Conservation (phyloP, 345 rosid species). For the Erysimum cheiranthoides region DNA sequence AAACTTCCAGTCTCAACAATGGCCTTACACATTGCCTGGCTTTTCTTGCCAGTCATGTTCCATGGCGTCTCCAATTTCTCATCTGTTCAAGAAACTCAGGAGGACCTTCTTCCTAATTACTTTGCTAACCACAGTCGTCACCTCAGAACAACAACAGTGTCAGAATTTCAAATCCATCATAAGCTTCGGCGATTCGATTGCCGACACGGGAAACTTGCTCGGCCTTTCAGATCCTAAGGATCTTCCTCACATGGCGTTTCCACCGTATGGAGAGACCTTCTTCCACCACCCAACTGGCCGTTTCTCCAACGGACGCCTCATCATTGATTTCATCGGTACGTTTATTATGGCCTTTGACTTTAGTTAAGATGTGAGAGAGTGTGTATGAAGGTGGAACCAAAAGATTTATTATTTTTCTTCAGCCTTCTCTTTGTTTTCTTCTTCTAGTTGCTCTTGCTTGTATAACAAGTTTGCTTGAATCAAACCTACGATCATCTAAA, state of each 20-base stretch:
- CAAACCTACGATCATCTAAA: neutral
- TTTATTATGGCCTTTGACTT: neutral
- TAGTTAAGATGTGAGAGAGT: neutral
- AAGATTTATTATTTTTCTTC: too few species aligned
- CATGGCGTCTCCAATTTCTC: constrained; percentile 24
- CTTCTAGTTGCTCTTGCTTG: neutral
- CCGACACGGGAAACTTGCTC: constrained; percentile 59
- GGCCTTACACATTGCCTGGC: neutral
- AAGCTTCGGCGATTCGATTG: constrained; percentile 63
- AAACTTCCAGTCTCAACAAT: neutral
- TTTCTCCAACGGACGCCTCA: constrained; percentile 59
- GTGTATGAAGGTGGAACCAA: too few species aligned
- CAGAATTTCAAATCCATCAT: constrained; percentile 48
- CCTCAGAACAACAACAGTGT: constrained; percentile 18
- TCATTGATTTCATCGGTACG: constrained; percentile 63
- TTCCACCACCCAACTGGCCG: constrained; percentile 58
- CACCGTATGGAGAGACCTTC: constrained; percentile 57
- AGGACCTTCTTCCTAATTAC: constrained; percentile 17
- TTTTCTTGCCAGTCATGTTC: constrained; percentile 9
- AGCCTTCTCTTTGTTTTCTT: neutral
- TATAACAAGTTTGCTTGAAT: neutral
- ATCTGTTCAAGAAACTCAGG: constrained; percentile 15
- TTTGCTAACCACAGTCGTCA: neutral
- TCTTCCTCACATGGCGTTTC: constrained; percentile 40
- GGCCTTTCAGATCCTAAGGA: constrained; percentile 15